Base-by-base conservation (phyloP, 2,329 filamentous ascomycete species). In the Penicillium thymicola region DNA sequence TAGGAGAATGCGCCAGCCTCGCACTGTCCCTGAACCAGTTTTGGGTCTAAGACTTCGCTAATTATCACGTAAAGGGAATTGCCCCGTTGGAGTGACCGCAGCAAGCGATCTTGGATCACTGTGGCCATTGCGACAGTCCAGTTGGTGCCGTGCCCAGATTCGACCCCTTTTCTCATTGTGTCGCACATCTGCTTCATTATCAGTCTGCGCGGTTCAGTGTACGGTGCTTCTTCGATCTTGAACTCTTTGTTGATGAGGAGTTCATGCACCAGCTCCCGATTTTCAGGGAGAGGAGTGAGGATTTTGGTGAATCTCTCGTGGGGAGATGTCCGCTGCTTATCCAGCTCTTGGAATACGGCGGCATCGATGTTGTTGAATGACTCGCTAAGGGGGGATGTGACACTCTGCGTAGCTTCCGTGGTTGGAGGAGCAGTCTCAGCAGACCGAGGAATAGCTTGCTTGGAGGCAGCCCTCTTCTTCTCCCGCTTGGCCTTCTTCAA, bases 41-140 rank as follows among this genome's bases (percentile, higher is more conserved):
- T 80, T 3, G 83, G 80, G 60, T 88, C 85, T 25, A 88, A 70
- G 1, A 82, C 81, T 59, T 86, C 84, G 21, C 81, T 82, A 47
- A 88, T 84, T 55, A 85, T 71, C 14, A 79, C 80, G 65, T 87
- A 78, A 69, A 87, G 81, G 5, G 82, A 84, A 67, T 85, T 86
- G 6, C 83, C 83, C 23, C 81, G 79, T 64, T 80, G 83, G 50
- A 87, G 70, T 57, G 86, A 79, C 28, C 81, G 79, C 38, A 87
- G 69, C 25, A 88, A 74, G 63, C 85, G 86, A 49, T 81, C 80
- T 46, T 83, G 79, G 43, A 88, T 82, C 59, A 86, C 84, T 44
- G 85, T 82, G n/a, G 84, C 85, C 77, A 87, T 85, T n/a, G 83
- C 82, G 23, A 84, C 78, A 16, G 83, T 86, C 85, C 85, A 88